Base-by-base conservation (phyloP, 371 early-diverging fungal genomes). In the Fennellomyces sp. region DNA sequence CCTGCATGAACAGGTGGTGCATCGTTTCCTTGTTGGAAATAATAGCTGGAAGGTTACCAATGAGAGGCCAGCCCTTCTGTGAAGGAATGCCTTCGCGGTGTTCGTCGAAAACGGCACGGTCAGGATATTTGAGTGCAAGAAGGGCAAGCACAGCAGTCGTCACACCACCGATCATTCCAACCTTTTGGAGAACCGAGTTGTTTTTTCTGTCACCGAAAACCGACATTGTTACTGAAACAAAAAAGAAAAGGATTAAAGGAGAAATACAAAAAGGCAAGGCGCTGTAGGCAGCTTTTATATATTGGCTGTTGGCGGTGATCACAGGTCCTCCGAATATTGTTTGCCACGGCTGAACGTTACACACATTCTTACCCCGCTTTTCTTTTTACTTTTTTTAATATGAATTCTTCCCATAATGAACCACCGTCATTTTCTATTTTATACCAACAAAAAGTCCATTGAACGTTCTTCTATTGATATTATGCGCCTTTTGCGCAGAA, bases 41-140 rank as follows among this genome's bases (percentile, higher is more conserved):
- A 2, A 71, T 23, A 7, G 13, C 15, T 15, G 62, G 63, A 2
- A 77, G 45, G 6, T 41, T 50, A 28, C 77, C 77, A 4, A 77
- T 23, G 30, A 77, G 31, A 8, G 77, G 77, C 6, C 38, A 52
- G 4, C 76, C 76, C 27, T 41, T 35, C 4, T 42, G n/a, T 11
- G 19, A 5, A 0, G 64, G 28, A 6, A 71, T 57, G 0, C 56
- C 60, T 42, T 64, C 48, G 19, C 51, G 55, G 23, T 67, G 60
- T 30, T 73, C 61, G 50, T 67, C 60, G 49, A 73, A 71, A 10
- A 64, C 41, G 12, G 68, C 69, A 19, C 73, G 65, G 36, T 76
- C 74, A 21, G 53, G 61, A 25, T 76, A 76, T 42, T 71, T 73
- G 7, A 65, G 31, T 2, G 69, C 68, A n/a, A 76, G 55, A 6